A percentile compares a stretch with the other conserved stretches of the same genome.
These are phyloP conservation scores for Paracamarosporium sp. DNA, from an alignment of 2,329 filamentous ascomycete species.

Conservation along the genomic window DNA sequence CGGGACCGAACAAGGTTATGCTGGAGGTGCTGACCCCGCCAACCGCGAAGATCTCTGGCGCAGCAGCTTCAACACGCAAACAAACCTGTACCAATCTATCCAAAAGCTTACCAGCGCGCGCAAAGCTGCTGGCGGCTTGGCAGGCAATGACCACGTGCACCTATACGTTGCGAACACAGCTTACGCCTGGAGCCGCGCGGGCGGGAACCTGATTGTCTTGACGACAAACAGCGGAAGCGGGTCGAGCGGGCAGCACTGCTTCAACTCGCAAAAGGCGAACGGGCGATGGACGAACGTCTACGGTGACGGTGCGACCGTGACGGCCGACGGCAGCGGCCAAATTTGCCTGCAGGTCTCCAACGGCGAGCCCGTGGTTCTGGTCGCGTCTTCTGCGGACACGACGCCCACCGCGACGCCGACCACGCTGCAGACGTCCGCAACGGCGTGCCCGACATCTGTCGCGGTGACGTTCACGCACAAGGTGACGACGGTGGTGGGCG, in stretches of 20 bases:
- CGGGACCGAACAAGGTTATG: slow-evolving; percentile 48
- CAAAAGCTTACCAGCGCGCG: slow-evolving; percentile 33
- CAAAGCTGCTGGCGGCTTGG: slow-evolving; percentile 50
- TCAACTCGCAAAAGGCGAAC: slow-evolving; percentile 49
- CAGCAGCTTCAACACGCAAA: slow-evolving; percentile 40
- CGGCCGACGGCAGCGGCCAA: slow-evolving; percentile 49
- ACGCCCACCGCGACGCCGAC: slow-evolving; percentile 14
- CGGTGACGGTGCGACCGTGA: slow-evolving; percentile 43
- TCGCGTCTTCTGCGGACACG: slow-evolving; percentile 18
- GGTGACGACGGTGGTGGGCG: slow-evolving; percentile 55
- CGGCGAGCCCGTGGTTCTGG: slow-evolving; percentile 53
- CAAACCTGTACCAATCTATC: slow-evolving; percentile 38
- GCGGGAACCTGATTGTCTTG: slow-evolving; percentile 54
- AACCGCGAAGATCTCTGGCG: slow-evolving; percentile 52
- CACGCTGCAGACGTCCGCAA: slow-evolving; percentile 16
- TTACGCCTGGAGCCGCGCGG: slow-evolving; percentile 56
- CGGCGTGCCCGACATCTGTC: slow-evolving; percentile 37
- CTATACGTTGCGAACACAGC: slow-evolving; percentile 51
- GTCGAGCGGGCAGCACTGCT: slow-evolving; percentile 50
- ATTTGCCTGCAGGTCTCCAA: slow-evolving; percentile 52
- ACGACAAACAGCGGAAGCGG: slow-evolving; percentile 54
- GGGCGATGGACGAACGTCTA: slow-evolving; percentile 52
- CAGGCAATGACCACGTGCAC: slow-evolving; percentile 53
- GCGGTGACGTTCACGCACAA: slow-evolving; percentile 55
- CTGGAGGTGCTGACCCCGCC: slow-evolving; percentile 45